phyloP scores from a whole-genome alignment of 2,329 filamentous ascomycete species.

The Fusarium sarcochroum region DNA sequence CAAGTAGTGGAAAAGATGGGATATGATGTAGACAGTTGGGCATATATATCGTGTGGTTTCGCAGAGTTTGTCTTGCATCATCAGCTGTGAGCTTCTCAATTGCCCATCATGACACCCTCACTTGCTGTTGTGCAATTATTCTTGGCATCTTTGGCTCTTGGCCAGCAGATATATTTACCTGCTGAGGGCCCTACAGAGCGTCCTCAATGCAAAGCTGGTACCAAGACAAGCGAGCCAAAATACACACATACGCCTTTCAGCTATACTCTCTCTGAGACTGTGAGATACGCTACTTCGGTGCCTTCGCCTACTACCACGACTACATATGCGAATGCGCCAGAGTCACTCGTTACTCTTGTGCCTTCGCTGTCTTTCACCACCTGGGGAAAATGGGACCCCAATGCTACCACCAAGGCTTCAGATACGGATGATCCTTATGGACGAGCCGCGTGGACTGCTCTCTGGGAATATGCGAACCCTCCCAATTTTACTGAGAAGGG shows the following conservation, averaged over 20 bases:
- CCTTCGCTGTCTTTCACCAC: slow-evolving; percentile 51
- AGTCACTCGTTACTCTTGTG: slow-evolving; percentile 45
- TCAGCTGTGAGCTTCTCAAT: slow-evolving; percentile 4
- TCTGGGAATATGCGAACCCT: slow-evolving; percentile 53
- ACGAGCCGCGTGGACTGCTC: slow-evolving; percentile 50
- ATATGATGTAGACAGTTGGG: neutral
- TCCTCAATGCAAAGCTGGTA: slow-evolving; percentile 43
- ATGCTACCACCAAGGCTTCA: slow-evolving; percentile 45
- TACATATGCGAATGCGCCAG: slow-evolving; percentile 50
- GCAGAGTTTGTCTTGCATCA: neutral
- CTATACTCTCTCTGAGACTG: slow-evolving; percentile 52
- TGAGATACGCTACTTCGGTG: slow-evolving; percentile 52
- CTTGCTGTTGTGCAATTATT: slow-evolving; percentile 34
- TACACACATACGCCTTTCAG: slow-evolving; percentile 50
- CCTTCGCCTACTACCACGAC: slow-evolving; percentile 50
- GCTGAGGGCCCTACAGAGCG: slow-evolving; percentile 48
- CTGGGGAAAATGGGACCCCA: slow-evolving; percentile 55
- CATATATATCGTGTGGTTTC: slow-evolving; percentile 18
- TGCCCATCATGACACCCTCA: slow-evolving; percentile 30
- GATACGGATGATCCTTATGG: slow-evolving; percentile 52
- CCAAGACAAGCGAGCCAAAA: slow-evolving; percentile 41
- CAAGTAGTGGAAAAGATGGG: neutral
- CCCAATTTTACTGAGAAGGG: slow-evolving; percentile 53
- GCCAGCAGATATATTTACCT: slow-evolving; percentile 49
- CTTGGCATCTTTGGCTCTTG: slow-evolving; percentile 39